Percentiles rank a stretch among this genome's conserved stretches.
Evolutionary conservation across 768 basidiomycete genomes (phyloP).

Genomic region (Mycena pura): DNA sequence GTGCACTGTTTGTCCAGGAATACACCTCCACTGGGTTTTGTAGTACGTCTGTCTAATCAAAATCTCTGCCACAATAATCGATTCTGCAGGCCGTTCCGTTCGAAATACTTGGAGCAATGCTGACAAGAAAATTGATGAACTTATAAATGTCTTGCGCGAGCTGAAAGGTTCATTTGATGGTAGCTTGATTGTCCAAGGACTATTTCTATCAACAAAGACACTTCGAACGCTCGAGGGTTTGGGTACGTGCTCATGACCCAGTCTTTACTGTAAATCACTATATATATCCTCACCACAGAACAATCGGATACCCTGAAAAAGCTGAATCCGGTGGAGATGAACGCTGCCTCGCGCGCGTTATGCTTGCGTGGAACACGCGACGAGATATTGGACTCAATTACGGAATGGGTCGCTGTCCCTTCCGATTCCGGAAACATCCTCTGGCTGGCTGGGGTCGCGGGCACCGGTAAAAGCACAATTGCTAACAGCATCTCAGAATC

Average conservation of each 20-base stretch:
- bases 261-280: too few species aligned
- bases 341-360: neutral
- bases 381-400: neutral
- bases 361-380: neutral
- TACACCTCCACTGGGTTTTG: too few species aligned
- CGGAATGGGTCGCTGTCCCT: neutral
- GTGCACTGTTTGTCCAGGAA: too few species aligned
- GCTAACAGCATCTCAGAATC: neutral
- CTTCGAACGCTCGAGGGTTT: neutral
- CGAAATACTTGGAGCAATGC: too few species aligned
- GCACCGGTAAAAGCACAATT: neutral
- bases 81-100: too few species aligned
- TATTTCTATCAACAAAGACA: neutral
- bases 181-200: neutral
- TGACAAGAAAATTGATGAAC: too few species aligned
- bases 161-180: too few species aligned
- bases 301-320: neutral
- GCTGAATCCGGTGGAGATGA: neutral
- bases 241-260: neutral
- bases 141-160: too few species aligned
- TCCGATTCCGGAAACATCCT: neutral
- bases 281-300: too few species aligned
- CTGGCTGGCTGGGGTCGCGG: neutral
- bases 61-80: too few species aligned
- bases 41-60: too few species aligned